A percentile compares a stretch with the other conserved stretches of the same genome.
phyloP scores from a whole-genome alignment of 139 green algal species.

The Picochlorum sp. region DNA sequence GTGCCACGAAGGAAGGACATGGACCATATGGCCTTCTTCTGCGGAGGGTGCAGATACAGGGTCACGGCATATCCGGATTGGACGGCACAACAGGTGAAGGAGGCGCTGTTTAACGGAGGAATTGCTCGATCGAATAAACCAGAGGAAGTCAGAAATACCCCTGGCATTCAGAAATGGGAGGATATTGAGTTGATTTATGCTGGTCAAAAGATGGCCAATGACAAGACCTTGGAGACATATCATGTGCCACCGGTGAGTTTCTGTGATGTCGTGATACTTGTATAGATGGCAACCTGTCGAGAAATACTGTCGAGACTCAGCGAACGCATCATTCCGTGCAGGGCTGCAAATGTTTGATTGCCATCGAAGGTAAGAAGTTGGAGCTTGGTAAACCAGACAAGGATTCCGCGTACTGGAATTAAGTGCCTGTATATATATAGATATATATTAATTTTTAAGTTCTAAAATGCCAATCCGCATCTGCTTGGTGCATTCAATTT shows the following conservation, averaged over 20 bases:
- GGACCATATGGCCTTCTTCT: slow-evolving; percentile 83
- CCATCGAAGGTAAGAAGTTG: slow-evolving; percentile 78
- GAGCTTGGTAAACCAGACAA: slow-evolving; percentile 51
- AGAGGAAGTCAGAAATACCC: slow-evolving; percentile 50
- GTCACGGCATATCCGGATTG: slow-evolving; percentile 66
- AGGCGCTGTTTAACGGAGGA: slow-evolving; percentile 72
- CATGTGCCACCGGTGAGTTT: slow-evolving; percentile 67
- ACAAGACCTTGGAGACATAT: slow-evolving; percentile 58
- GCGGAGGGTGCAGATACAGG: slow-evolving; percentile 77
- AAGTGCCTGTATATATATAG: slow-evolving; percentile 7
- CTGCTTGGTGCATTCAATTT: too few relatives aligned
- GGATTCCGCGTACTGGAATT: slow-evolving; percentile 86
- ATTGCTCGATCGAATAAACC: slow-evolving; percentile 78
- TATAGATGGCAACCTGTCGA: not conserved
- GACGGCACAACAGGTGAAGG: slow-evolving; percentile 70
- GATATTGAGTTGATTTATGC: slow-evolving; percentile 81
- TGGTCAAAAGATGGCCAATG: slow-evolving; percentile 65
- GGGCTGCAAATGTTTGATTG: slow-evolving; percentile 80
- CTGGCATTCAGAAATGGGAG: slow-evolving; percentile 61
- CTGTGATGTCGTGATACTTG: not conserved
- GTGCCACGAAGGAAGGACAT: slow-evolving; percentile 82
- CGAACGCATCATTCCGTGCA: slow-evolving; percentile 18
- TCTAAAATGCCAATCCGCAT: too few relatives aligned
- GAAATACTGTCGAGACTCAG: too few relatives aligned
- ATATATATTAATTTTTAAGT: too few relatives aligned